Conservation (phyloP, 2,329 filamentous ascomycete species). For the Plenodomus lindquistii region DNA sequence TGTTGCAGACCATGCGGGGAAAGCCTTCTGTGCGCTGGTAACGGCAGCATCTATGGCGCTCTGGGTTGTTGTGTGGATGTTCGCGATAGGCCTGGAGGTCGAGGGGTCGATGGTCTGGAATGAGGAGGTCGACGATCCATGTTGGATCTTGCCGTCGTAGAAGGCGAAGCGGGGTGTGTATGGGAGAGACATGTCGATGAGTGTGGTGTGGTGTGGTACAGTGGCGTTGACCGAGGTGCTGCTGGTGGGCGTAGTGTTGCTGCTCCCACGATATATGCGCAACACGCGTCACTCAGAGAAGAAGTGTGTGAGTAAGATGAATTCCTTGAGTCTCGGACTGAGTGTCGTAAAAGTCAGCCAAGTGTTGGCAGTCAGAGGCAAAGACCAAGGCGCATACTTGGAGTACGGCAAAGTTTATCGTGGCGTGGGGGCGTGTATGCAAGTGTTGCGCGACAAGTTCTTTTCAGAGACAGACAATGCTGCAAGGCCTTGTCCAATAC, state of each 20-base stretch:
- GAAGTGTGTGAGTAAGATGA: not conserved
- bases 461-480: conserved; percentile 1
- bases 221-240: not conserved
- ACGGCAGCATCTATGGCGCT: conserved; percentile 73
- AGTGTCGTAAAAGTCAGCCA: not conserved
- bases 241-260: not conserved
- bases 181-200: conserved; percentile 39
- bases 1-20: conserved; percentile 75
- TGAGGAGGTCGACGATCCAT: conserved; percentile 61
- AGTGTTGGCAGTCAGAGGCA: not conserved
- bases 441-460: conserved; percentile 4
- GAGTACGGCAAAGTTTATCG: conserved; percentile 1
- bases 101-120: conserved; percentile 78
- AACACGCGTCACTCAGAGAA: not conserved
- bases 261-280: not conserved
- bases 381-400: not conserved
- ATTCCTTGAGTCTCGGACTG: not conserved
- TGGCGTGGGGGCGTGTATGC: conserved; percentile 2
- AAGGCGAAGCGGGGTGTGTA: conserved; percentile 67
- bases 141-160: conserved; percentile 72
- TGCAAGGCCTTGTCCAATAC: not conserved
- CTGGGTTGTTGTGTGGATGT: conserved; percentile 70
- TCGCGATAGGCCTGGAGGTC: conserved; percentile 68
- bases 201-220: not conserved
- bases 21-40: conserved; percentile 70